Conservation (phyloP, 176 grass and related monocot species). For the Oropetium thomaeum region DNA sequence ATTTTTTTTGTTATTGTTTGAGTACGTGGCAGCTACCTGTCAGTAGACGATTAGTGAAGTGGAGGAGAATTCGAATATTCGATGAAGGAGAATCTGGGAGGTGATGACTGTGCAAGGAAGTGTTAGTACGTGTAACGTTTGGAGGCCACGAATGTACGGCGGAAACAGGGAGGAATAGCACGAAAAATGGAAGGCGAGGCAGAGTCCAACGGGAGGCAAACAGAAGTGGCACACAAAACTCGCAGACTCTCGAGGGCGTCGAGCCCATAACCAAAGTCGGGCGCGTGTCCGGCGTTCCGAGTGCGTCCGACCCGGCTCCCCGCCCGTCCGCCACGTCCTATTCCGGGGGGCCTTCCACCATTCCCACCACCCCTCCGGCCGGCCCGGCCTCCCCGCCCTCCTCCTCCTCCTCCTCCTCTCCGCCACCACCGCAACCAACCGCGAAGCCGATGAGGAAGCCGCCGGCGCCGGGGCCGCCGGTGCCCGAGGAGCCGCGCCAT, state of each 20-base stretch:
- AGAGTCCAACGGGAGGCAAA: background rate
- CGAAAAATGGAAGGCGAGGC: background rate
- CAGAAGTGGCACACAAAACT: background rate
- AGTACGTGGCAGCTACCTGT: background rate
- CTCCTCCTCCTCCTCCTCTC: background rate
- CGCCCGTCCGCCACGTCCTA: conserved; percentile 45
- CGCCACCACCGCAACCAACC: background rate
- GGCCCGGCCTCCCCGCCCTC: background rate
- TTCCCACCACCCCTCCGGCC: background rate
- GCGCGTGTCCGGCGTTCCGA: conserved; percentile 22
- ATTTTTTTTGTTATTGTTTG: background rate
- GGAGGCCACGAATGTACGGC: background rate
- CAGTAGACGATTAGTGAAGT: background rate
- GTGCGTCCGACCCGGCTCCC: background rate
- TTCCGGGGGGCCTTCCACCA: background rate
- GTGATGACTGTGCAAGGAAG: background rate
- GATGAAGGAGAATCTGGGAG: background rate
- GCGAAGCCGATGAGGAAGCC: conserved; percentile 26
- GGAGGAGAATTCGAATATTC: background rate
- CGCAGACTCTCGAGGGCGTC: background rate
- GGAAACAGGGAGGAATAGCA: background rate
- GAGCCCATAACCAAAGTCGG: background rate
- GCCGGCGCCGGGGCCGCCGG: conserved; percentile 25
- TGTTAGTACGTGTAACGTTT: background rate
- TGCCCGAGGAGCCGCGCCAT: conserved; percentile 10